Percentiles rank a stretch among this genome's conserved stretches.
phyloP scores from a whole-genome alignment of 257 asterid species.

The Lycium barbarum region DNA sequence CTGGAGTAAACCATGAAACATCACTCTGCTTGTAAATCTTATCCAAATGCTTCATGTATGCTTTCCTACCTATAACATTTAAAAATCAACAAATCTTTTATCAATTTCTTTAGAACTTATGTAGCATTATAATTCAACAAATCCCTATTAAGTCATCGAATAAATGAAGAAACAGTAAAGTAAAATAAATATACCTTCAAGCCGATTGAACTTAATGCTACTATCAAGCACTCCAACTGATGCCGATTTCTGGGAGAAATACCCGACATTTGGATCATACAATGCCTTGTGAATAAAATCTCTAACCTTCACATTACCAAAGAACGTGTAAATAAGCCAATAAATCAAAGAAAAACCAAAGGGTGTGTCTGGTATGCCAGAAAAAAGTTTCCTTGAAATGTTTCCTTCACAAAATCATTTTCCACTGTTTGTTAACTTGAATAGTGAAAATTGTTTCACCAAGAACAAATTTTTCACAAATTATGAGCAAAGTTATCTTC shows the following conservation, averaged over 20 bases:
- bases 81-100: background rate
- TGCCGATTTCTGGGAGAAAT: slow-evolving; percentile 83
- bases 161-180: slow-evolving; percentile 13
- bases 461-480: slow-evolving; percentile 6
- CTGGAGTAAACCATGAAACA: slow-evolving; percentile 97
- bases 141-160: background rate
- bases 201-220: slow-evolving; percentile 81
- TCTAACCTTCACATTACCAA: slow-evolving; percentile 62
- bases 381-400: background rate
- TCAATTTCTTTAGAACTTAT: background rate
- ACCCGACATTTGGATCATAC: slow-evolving; percentile 81
- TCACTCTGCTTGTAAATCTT: slow-evolving; percentile 89
- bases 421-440: slow-evolving; percentile 1
- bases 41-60: slow-evolving; percentile 82
- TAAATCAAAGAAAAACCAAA: slow-evolving; percentile 21
- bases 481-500: background rate
- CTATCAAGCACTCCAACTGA: slow-evolving; percentile 93
- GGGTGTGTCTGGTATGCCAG: background rate
- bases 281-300: slow-evolving; percentile 84
- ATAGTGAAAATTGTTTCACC: background rate
- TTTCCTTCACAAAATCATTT: background rate
- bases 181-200: slow-evolving; percentile 57
- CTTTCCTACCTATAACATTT: slow-evolving; percentile 71
- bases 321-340: background rate
- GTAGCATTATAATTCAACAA: background rate